A percentile compares a stretch with the other conserved stretches of the same genome.
Evolutionary conservation across 1,284 basidiomycete genomes (phyloP).

Genomic region (Fomitopsis betulina): DNA sequence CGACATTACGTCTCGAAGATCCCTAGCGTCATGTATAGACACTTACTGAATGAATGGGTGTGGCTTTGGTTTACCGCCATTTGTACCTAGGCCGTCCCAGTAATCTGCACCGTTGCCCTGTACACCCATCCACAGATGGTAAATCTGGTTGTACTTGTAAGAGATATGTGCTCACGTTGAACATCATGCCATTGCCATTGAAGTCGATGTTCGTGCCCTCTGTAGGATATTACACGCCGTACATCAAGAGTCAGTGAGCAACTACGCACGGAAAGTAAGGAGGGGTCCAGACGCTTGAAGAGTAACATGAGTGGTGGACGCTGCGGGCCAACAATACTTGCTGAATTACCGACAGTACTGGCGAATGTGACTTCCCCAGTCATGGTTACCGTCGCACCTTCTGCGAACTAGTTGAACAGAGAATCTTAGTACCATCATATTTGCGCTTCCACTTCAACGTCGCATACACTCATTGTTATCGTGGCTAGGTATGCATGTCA

Average conservation of each 20-base stretch:
- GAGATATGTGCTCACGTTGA: not conserved
- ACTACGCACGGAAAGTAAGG: conserved; percentile 3
- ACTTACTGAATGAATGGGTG: conserved; percentile 5
- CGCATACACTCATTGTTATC: not conserved
- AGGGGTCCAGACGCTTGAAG: conserved; percentile 4
- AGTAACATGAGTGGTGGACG: not conserved
- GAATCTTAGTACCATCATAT: too few species aligned
- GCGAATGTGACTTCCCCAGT: conserved; percentile 7
- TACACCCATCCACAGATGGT: not conserved
- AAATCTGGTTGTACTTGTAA: not conserved
- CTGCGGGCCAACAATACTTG: not conserved
- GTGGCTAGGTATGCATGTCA: not conserved
- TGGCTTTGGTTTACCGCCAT: conserved; percentile 3
- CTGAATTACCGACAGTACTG: conserved; percentile 1
- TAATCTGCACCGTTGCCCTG: conserved; percentile 9
- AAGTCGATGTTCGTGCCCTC: conserved; percentile 6
- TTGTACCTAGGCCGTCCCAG: conserved; percentile 7
- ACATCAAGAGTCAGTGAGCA: too few species aligned
- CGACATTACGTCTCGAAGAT: not conserved
- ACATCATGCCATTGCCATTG: conserved; percentile 2
- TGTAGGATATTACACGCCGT: not conserved
- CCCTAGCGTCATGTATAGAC: not conserved
- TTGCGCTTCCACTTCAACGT: too few species aligned
- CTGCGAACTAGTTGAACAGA: not conserved
- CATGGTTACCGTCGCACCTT: conserved; percentile 6